Percentiles rank a stretch among this genome's conserved stretches.
Evolutionary conservation across 2,329 filamentous ascomycete genomes (phyloP).

Genomic region (Ophiocordyceps australis): DNA sequence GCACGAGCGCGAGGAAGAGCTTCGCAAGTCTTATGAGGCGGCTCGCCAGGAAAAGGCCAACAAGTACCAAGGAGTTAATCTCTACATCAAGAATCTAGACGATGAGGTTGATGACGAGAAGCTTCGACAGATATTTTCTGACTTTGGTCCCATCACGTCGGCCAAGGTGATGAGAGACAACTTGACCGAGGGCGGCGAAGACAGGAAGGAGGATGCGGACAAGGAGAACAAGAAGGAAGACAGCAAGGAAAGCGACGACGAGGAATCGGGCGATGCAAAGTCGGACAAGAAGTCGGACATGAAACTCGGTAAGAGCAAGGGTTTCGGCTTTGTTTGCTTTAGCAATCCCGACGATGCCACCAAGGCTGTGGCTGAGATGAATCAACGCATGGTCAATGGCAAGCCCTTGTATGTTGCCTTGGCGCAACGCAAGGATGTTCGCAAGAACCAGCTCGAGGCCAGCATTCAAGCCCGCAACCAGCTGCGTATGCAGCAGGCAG

Average conservation of each 20-base stretch:
- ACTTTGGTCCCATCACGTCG: slow-evolving; percentile 90
- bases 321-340: slow-evolving; percentile 99
- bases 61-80: slow-evolving; percentile 98
- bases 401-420: slow-evolving; percentile 97
- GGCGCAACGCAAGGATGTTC: slow-evolving; percentile 97
- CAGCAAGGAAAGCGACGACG: slow-evolving; percentile 24
- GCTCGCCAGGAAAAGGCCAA: slow-evolving; percentile 94
- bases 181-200: slow-evolving; percentile 32
- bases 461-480: slow-evolving; percentile 99
- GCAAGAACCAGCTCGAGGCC: slow-evolving; percentile 97
- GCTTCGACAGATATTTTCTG: slow-evolving; percentile 79
- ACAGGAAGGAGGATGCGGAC: slow-evolving; percentile 31
- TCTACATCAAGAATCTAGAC: slow-evolving; percentile 98
- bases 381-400: slow-evolving; percentile 94
- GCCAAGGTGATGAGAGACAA: slow-evolving; percentile 98
- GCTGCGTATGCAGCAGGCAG: slow-evolving; percentile 93
- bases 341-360: slow-evolving; percentile 97
- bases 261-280: slow-evolving; percentile 34
- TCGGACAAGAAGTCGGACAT: slow-evolving; percentile 38
- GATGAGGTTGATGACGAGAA: slow-evolving; percentile 97
- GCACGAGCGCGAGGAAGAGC: slow-evolving; percentile 98
- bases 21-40: slow-evolving; percentile 96
- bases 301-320: slow-evolving; percentile 94
- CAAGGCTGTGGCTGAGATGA: slow-evolving; percentile 98
- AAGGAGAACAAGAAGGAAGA: slow-evolving; percentile 31